These are phyloP conservation scores for barley (Hordeum vulgare) DNA, from an alignment of 176 grass and related monocot genomes.

Conservation along the genomic window DNA sequence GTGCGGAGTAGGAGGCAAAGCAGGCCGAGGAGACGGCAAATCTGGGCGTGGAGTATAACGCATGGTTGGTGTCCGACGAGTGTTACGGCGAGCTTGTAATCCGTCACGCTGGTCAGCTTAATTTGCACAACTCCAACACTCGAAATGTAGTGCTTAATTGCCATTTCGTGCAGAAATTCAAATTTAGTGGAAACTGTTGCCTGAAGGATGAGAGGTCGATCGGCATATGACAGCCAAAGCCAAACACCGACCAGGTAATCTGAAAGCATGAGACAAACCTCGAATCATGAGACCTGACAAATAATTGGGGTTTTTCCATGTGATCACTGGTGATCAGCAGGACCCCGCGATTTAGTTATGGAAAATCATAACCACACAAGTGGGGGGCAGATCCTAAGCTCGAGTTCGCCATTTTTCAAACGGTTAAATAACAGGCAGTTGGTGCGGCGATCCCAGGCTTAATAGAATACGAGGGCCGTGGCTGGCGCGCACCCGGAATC, in stretches of 20 bases:
- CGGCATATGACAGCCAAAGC: too few relatives aligned
- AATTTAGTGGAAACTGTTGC: too few relatives aligned
- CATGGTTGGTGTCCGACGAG: too few relatives aligned
- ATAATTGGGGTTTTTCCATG: neutral
- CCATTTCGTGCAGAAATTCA: too few relatives aligned
- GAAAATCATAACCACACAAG: neutral
- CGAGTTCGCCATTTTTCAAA: slow-evolving; percentile 4
- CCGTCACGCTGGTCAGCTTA: too few relatives aligned
- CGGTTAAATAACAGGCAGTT: slow-evolving; percentile 10
- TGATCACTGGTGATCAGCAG: neutral
- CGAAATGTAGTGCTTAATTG: too few relatives aligned
- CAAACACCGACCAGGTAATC: neutral
- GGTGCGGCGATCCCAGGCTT: neutral
- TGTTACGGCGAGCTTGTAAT: too few relatives aligned
- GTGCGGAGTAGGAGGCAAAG: too few relatives aligned
- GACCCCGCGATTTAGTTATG: neutral
- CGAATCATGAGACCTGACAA: neutral
- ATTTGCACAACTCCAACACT: too few relatives aligned
- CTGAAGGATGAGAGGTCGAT: too few relatives aligned
- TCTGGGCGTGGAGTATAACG: too few relatives aligned
- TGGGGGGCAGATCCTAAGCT: slow-evolving; percentile 24
- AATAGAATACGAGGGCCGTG: neutral
- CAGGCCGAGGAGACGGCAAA: too few relatives aligned
- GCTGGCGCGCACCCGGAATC: slow-evolving; percentile 11
- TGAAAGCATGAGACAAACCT: neutral